phyloP scores from a whole-genome alignment of 768 basidiomycete species.

The Vishniacozyma victoriae region DNA sequence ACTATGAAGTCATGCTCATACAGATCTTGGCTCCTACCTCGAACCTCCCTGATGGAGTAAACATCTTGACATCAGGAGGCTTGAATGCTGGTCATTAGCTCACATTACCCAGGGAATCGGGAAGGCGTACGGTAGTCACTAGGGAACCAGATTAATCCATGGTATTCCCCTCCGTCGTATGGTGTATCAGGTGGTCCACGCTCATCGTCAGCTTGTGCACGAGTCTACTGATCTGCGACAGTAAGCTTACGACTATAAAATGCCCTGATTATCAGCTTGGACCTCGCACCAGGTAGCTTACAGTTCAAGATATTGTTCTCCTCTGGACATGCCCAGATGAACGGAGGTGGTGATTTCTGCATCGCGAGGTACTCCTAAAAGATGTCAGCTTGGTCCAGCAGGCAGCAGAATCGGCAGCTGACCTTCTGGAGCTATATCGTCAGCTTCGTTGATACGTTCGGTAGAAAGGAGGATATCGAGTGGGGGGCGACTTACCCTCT shows the following conservation, averaged over 20 bases:
- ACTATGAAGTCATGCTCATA: constrained; percentile 71
- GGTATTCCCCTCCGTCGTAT: constrained; percentile 86
- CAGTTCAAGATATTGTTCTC: constrained; percentile 97
- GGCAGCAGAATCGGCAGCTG: constrained; percentile 1
- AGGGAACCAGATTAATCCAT: constrained; percentile 85
- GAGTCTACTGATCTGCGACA: neutral
- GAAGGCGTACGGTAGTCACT: constrained; percentile 64
- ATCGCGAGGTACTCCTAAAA: constrained; percentile 83
- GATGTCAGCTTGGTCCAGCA: constrained; percentile 48
- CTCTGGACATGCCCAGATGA: constrained; percentile 89
- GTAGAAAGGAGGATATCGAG: neutral
- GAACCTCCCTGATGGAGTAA: constrained; percentile 48
- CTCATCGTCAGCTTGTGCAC: constrained; percentile 48
- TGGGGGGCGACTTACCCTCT: constrained; percentile 30
- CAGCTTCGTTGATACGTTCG: neutral
- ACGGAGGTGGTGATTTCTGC: constrained; percentile 90
- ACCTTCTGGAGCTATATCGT: constrained; percentile 32
- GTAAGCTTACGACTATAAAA: constrained; percentile 70
- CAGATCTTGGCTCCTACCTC: constrained; percentile 65
- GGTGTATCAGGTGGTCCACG: constrained; percentile 92
- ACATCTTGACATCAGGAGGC: constrained; percentile 91
- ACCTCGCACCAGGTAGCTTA: constrained; percentile 53
- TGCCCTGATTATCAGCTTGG: constrained; percentile 62
- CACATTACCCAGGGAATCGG: neutral
- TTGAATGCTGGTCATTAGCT: constrained; percentile 59